Conservation (phyloP, 495 filamentous ascomycete species). For the Talaromyces adpressus region DNA sequence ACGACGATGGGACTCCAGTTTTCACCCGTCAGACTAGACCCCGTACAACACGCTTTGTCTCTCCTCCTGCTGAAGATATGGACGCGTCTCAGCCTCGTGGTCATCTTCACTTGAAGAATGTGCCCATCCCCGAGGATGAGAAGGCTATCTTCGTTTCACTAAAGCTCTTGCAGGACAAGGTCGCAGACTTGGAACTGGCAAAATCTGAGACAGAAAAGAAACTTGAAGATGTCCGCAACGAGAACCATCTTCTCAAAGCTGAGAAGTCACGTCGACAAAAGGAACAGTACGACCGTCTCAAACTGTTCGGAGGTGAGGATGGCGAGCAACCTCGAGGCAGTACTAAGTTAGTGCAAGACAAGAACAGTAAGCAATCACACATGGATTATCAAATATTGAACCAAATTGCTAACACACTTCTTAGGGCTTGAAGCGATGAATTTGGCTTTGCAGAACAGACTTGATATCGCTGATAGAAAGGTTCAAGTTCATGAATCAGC, state of each 20-base stretch:
- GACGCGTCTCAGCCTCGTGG: conserved; percentile 33
- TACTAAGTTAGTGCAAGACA: conserved; percentile 39
- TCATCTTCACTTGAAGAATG: conserved; percentile 48
- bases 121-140: conserved; percentile 63
- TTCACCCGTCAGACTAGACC: conserved; percentile 44
- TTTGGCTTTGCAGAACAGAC: conserved; percentile 45
- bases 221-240: conserved; percentile 47
- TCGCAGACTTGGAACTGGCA: conserved; percentile 51
- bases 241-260: conserved; percentile 48
- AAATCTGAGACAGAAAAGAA: conserved; percentile 51
- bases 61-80: conserved; percentile 32
- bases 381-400: neutral
- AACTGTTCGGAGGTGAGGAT: conserved; percentile 33
- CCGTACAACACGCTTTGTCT: conserved; percentile 51
- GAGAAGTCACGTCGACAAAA: conserved; percentile 35
- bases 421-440: conserved; percentile 53
- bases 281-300: conserved; percentile 36
- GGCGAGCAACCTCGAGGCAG: conserved; percentile 25
- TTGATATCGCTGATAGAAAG: conserved; percentile 55
- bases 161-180: conserved; percentile 59
- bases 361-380: conserved; percentile 40
- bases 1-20: conserved; percentile 58
- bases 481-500: conserved; percentile 51
- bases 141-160: conserved; percentile 63
- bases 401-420: neutral